Conservation (phyloP, 306 rosid species). For the Adenanthera pavonina region DNA sequence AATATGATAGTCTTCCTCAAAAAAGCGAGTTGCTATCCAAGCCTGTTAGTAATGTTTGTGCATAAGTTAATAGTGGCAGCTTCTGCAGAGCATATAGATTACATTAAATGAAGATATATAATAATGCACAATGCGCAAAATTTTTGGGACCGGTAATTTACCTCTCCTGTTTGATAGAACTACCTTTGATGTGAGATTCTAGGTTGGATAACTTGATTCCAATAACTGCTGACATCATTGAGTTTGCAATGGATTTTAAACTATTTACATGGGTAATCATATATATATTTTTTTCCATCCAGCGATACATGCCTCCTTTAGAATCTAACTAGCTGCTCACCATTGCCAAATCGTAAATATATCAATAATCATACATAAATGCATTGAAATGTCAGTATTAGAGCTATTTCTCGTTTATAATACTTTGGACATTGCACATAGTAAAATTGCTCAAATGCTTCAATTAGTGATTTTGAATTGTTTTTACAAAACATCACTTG, state of each 20-base stretch:
- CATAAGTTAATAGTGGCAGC: neutral
- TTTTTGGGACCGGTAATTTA: neutral
- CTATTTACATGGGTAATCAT: neutral
- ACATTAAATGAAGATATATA: neutral
- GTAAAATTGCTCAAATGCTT: conserved; percentile 5
- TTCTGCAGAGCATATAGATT: neutral
- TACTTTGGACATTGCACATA: conserved; percentile 8
- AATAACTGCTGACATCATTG: too few species aligned
- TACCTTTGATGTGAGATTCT: too few species aligned
- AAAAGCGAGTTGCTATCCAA: neutral
- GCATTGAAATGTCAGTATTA: conserved; percentile 21
- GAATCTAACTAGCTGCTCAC: neutral
- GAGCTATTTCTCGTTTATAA: neutral
- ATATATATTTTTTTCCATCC: neutral
- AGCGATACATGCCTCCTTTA: neutral
- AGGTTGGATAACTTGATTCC: too few species aligned
- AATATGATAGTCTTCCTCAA: neutral
- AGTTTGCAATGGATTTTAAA: neutral
- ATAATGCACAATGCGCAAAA: neutral
- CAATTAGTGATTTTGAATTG: conserved; percentile 16
- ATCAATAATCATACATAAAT: neutral
- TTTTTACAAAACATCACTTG: conserved; percentile 20
- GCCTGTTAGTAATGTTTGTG: neutral
- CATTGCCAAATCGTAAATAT: neutral
- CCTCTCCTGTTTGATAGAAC: neutral